Evolutionary conservation across 345 rosid genomes (phyloP).

Genomic region (Brassica cretica): DNA sequence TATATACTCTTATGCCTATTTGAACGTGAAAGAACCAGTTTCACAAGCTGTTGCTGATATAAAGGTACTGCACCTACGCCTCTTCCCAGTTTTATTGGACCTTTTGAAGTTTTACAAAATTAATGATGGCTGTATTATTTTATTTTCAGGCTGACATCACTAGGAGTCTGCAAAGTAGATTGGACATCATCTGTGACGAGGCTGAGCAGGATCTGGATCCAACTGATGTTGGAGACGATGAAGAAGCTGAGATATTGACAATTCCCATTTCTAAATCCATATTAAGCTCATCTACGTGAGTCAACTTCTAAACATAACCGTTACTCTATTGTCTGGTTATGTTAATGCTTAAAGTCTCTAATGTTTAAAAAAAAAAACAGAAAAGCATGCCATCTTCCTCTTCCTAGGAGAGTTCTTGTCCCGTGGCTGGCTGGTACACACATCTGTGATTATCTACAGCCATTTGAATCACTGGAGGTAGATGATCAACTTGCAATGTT

Average conservation of each 20-base stretch:
- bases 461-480: conserved; percentile 80
- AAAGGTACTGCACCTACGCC: conserved; percentile 49
- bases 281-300: conserved; percentile 57
- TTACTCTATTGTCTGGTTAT: neutral
- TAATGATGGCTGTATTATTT: neutral
- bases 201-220: conserved; percentile 53
- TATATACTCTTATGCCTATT: conserved; percentile 64
- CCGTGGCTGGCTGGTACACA: conserved; percentile 69
- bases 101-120: neutral
- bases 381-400: conserved; percentile 53
- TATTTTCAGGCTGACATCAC: conserved; percentile 73
- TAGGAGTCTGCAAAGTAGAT: conserved; percentile 81
- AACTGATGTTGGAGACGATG: conserved; percentile 39
- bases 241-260: conserved; percentile 29
- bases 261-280: conserved; percentile 48
- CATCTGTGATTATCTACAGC: conserved; percentile 80
- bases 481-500: neutral
- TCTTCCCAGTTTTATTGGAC: neutral
- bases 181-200: conserved; percentile 80
- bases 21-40: conserved; percentile 70
- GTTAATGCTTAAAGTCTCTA: neutral
- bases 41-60: conserved; percentile 82
- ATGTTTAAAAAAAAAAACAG: conserved; percentile 45
- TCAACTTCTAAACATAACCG: conserved; percentile 19
- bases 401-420: conserved; percentile 81